Base-by-base conservation (phyloP, 108 stramenopile genomes). In the Skeletonema grethae region DNA sequence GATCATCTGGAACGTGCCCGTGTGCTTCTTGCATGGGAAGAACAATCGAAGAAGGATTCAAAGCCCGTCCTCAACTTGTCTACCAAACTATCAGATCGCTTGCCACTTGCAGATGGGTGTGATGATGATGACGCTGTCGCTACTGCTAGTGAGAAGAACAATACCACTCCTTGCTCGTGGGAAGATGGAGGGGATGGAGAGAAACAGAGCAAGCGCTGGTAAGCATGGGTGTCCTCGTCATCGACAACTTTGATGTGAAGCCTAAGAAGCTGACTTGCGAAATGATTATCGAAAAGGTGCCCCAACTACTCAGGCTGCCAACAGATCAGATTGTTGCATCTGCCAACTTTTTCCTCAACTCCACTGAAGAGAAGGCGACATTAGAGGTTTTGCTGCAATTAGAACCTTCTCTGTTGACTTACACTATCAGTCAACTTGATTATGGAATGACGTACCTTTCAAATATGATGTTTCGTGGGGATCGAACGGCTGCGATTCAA, bases 361-460 rank as follows among this genome's bases (percentile, higher is more conserved):
- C 39, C 34, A 29, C 38, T 22, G 67, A 41, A 3, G 50, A 53
- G n/a, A 4, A 18, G 22, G 16, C 22, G 13, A 65, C 24, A 15
- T 53, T 62, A 0, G 31, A 63, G 7, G 15, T 48, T 48, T 32
- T 77, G 16, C 46, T 77, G 20, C 68, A 70, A 46, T 36, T 50
- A 43, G 76, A 77, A 22, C 76, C 76, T 30, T 64, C 65, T 30
- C 62, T 77, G n/a, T 57, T 77, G 32, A 77, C 76, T n/a, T 77
- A 70, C 41, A 58, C 43, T 16, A 65, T 46, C 9, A 50, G 70
- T 70, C 69, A 77, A 34, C 69, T 77, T 13, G 35, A 61, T 5
- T 64, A 77, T 35, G 69, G 69, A 3, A 38, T 77, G 7, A 57
- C 64, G 35, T 77, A 70, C 32, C 64, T 77, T 12, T 53, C 76